These are phyloP conservation scores for Tylopilus rubrobrunneus DNA, from an alignment of 768 basidiomycete species.

Conservation along the genomic window DNA sequence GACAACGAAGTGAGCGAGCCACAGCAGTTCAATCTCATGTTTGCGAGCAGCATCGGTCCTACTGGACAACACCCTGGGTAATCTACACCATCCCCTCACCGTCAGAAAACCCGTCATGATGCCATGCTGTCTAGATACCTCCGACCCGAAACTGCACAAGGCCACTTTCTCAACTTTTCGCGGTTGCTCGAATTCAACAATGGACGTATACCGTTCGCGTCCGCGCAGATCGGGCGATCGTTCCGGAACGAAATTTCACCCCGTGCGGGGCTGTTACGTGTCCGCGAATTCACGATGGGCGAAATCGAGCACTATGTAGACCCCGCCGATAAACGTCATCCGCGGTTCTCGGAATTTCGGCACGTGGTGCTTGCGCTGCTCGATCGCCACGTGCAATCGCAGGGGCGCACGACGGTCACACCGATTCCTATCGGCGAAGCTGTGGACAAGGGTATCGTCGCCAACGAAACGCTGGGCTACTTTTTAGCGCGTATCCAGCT, in stretches of 20 bases:
- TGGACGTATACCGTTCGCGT: constrained; percentile 92
- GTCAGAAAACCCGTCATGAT: background rate
- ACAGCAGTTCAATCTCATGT: constrained; percentile 98
- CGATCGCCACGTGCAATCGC: constrained; percentile 77
- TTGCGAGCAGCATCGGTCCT: constrained; percentile 94
- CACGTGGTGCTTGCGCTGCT: constrained; percentile 74
- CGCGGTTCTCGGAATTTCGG: constrained; percentile 76
- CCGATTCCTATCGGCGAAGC: constrained; percentile 84
- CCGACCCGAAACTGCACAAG: constrained; percentile 97
- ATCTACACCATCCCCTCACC: background rate
- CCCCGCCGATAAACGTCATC: constrained; percentile 85
- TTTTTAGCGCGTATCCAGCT: constrained; percentile 90
- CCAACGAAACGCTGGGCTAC: constrained; percentile 97
- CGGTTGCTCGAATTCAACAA: constrained; percentile 98
- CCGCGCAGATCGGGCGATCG: constrained; percentile 91
- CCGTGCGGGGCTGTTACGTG: constrained; percentile 91
- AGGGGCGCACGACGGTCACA: constrained; percentile 61
- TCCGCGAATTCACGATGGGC: constrained; percentile 99
- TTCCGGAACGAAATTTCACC: constrained; percentile 99
- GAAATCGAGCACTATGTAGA: constrained; percentile 99
- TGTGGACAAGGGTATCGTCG: constrained; percentile 79
- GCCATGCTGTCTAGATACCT: constrained; percentile 57
- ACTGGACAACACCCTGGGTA: constrained; percentile 96
- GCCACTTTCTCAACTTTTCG: constrained; percentile 98
- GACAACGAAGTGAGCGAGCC: constrained; percentile 92